These are phyloP conservation scores for Panicum hallii DNA, from an alignment of 202 grass and related monocot species.

Conservation along the genomic window DNA sequence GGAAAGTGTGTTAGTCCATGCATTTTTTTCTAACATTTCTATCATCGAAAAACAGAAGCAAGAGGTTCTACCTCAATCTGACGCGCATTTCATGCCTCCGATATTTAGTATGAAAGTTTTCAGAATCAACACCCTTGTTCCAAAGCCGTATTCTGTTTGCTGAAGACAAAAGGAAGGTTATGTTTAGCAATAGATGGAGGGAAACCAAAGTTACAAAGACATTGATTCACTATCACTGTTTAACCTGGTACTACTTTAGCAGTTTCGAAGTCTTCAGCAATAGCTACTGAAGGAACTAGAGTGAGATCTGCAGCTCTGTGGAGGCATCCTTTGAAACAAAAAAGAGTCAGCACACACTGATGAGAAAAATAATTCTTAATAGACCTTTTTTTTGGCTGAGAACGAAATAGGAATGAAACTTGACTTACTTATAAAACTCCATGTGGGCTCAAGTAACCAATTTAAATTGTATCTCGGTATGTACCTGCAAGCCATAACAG, in stretches of 20 bases:
- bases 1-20: constrained; percentile 26
- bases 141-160: constrained; percentile 86
- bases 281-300: constrained; percentile 85
- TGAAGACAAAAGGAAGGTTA: constrained; percentile 49
- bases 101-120: constrained; percentile 82
- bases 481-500: constrained; percentile 65
- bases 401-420: constrained; percentile 32
- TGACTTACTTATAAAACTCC: constrained; percentile 82
- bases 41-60: constrained; percentile 12
- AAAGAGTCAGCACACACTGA: constrained; percentile 35
- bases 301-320: constrained; percentile 91
- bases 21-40: neutral
- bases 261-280: constrained; percentile 85
- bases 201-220: constrained; percentile 2
- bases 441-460: constrained; percentile 91
- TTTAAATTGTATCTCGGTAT: constrained; percentile 90
- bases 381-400: neutral
- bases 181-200: constrained; percentile 37
- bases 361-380: constrained; percentile 10
- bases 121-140: constrained; percentile 98
- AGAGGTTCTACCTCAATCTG: constrained; percentile 61
- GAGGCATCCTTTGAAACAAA: constrained; percentile 69
- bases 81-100: constrained; percentile 71
- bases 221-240: constrained; percentile 34
- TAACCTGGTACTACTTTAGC: constrained; percentile 83